Conservation (phyloP, 805 yeast genomes). For the Candida xyloterini region DNA sequence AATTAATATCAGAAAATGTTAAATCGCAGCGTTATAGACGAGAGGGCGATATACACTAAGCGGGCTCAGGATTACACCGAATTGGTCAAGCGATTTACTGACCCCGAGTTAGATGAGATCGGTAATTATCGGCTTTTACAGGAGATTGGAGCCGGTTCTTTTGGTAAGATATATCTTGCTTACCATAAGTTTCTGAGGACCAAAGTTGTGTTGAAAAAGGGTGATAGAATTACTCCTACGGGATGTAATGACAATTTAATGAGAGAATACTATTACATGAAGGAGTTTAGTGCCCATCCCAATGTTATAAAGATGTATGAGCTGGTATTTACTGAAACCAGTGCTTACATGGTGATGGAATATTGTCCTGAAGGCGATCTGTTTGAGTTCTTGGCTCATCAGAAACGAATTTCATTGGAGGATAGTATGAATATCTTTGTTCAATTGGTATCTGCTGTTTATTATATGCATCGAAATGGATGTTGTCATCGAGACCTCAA, state of each 20-base stretch:
- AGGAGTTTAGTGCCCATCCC: conserved; percentile 72
- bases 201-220: conserved; percentile 84
- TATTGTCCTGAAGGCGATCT: conserved; percentile 82
- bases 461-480: conserved; percentile 72
- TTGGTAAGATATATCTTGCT: conserved; percentile 89
- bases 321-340: conserved; percentile 73
- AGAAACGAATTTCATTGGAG: conserved; percentile 47
- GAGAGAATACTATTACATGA: conserved; percentile 84
- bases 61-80: conserved; percentile 36
- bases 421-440: conserved; percentile 55
- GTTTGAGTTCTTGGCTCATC: conserved; percentile 59
- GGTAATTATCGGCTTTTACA: conserved; percentile 76
- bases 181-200: conserved; percentile 68
- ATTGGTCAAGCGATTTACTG: conserved; percentile 35
- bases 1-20: conserved; percentile 16
- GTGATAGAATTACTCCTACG: conserved; percentile 41
- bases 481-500: conserved; percentile 84
- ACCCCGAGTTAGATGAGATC: conserved; percentile 53
- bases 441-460: conserved; percentile 63
- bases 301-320: conserved; percentile 84
- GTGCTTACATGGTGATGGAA: conserved; percentile 85
- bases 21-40: conserved; percentile 29
- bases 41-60: conserved; percentile 30
- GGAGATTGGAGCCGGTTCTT: conserved; percentile 88
- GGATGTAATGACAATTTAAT: conserved; percentile 77